Base-by-base conservation (phyloP, 768 basidiomycete species). In the Chalciporus chontae region DNA sequence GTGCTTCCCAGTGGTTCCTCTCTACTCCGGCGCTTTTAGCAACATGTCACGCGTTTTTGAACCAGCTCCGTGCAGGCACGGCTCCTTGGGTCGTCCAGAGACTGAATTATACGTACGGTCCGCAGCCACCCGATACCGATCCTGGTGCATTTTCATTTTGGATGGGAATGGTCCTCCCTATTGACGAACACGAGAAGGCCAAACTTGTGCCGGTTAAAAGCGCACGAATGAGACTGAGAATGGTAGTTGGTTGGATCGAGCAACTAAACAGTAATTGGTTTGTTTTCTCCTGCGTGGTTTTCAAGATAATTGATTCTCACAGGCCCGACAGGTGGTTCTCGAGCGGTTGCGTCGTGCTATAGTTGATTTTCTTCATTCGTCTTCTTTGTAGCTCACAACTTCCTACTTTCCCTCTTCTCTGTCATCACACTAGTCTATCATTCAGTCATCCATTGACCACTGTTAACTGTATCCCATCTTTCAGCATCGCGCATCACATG, bases 171-270 rank as follows among this genome's bases (percentile, higher is more conserved):
- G 83, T 95, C 32, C 81, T 97, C 43, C 89, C 94, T 31, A 91
- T 97, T 62, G 91, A 95, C 65, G 90, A 95, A 50, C 78, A 84
- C 59, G 88, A 93, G 71, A 91, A 94, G 66, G 76, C 91, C 11
- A 87, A 93, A 59, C 77, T 98, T 8, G 74, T 94, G 10, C 89
- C 91, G 1, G 84, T 94, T 45, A 80, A 83, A 51, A 88, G 82
- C 46, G 77, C 89, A 0, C 78, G 87, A 23, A 73, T 96, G 53
- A 77, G 95, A 27, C 71, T 98, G 47, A 75, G 87, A 48, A 75
- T 98, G 59, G 86, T 96, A 50, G 89, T 90, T 23, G 88, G 92
- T 61, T 98, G 95, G 95, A 94, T 97, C 60, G 92, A 96, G 71
- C 79, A 81, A 61, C 69, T 89, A 49, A 73, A 77, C 45, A 73